phyloP scores from a whole-genome alignment of 176 grass and related monocot genomes.

The Triticum dicoccoides region DNA sequence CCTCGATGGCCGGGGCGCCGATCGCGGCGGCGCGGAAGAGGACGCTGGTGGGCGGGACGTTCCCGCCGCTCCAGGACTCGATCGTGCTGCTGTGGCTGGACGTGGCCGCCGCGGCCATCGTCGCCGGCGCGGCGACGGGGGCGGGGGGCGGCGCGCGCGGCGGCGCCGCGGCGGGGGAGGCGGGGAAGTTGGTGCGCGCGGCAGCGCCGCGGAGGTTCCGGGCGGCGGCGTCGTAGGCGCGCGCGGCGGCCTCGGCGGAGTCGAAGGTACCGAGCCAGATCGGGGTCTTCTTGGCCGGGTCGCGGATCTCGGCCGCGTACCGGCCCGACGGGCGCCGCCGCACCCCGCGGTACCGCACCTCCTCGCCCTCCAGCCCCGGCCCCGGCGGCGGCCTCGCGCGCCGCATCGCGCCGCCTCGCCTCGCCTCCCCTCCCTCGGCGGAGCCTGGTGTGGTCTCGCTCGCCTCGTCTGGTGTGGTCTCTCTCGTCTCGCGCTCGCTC shows the following conservation, averaged over 20 bases:
- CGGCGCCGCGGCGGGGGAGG: neutral
- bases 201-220: constrained; percentile 49
- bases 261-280: constrained; percentile 82
- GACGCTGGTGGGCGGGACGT: neutral
- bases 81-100: constrained; percentile 87
- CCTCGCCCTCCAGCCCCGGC: constrained; percentile 2
- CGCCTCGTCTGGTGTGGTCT: neutral
- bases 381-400: constrained; percentile 38
- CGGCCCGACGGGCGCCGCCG: constrained; percentile 63
- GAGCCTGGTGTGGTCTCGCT: neutral
- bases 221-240: constrained; percentile 81
- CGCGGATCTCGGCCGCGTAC: constrained; percentile 87
- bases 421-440: no score
- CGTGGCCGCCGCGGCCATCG: constrained; percentile 26
- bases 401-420: constrained; percentile 19
- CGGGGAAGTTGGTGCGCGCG: constrained; percentile 61
- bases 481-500: neutral
- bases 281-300: constrained; percentile 62
- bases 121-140: neutral
- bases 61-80: constrained; percentile 58
- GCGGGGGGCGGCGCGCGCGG: neutral
- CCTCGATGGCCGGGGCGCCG: constrained; percentile 25
- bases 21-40: constrained; percentile 14
- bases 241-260: constrained; percentile 67
- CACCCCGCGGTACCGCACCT: constrained; percentile 68